Evolutionary conservation across 2,329 filamentous ascomycete species (phyloP), one percentile per base, ranked within the genome.

Genomic region (Rhynchosporium secalis): DNA sequence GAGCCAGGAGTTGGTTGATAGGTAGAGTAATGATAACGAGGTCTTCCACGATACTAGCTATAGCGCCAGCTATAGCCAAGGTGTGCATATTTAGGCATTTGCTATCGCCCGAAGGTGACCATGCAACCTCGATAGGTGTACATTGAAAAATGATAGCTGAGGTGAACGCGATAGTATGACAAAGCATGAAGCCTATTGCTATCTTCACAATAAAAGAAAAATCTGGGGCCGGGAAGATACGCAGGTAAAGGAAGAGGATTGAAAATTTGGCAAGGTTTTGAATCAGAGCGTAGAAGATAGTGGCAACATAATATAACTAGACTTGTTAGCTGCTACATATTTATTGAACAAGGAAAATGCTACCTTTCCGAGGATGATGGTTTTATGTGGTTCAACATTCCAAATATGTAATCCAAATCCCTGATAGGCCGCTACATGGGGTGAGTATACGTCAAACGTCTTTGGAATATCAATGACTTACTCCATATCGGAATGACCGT

Each of bases 1-100:
- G 84, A 49, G 79, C 78, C 2, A 83, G 83, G 58, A 89, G 73
- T 47, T 88, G 83, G 1, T 85, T 85, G 76, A 88, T 85, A 0
- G 86, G 86, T 12, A 89, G 76, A 52, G 88, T 82, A 12, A 90
- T 76, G 41, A 89, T 83, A 38, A 84, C 82, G 43, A 89, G 74
- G 66, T 90, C 87, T 20, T 86, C 88, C 58, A 87, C 83, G 65
- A 90, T 86, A 74, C 88, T 89, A 58, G 88, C 79, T 0, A 85
- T 86, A 1, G 86, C 85, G 2, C 85, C 88, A 7, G 84, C 85
- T 9, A 87, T 82, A 68, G 87, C 87, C 33, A 89, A 78, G 1
- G 84, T 86, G 61, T 87, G 78, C 47, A 87, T 83, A 70, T 87
- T 81, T 60, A 80, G 84, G 71, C 87, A 89, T 38, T 76, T 75